Base-by-base conservation (phyloP, 805 yeast genomes). In the Wickerhamiella vanderwaltii region DNA sequence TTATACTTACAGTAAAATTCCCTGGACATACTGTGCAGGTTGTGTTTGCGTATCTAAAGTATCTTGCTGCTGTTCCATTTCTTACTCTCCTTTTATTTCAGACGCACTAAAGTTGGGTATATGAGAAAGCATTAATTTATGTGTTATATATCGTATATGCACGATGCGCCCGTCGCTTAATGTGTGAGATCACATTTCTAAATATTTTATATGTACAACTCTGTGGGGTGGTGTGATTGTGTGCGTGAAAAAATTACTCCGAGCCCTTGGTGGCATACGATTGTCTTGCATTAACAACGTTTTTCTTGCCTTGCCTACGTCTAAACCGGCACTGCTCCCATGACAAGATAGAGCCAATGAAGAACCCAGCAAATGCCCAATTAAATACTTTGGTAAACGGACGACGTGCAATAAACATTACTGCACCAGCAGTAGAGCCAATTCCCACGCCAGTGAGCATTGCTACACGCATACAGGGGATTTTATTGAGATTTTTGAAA, bases 291-390 rank as follows among this genome's bases (percentile, higher is more conserved):
- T 71, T 60, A 44, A 73, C 76, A 36, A 87, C 79, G 44, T 77
- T 75, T 46, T 72, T 71, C 56, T 75, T 69, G 42, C 81, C 75
- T 48, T 73, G 71, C 53, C 78, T 68, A 57, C 94, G 68, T 35
- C 74, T 68, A 37, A 75, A 67, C 45, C 94, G 68, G 59, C 97
- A 87, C 60, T 85, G 94, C 57, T 87, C 95, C 95, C 95, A 87
- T 1, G 94, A 83, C 20, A 82, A 76, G 0, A 82, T 68, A 34
- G 83, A 75, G 1, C 95, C 95, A 16, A 85, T 57, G 43, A 82
- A 60, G 48, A 85, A 73, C 3, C 91, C 94, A 29, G 81, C 80
- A 39, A 82, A 67, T 7, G 79, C 78, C 95, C 95, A 87, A 55
- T 87, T 83, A 12, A 73, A 66, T 1, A 93, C 77, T 46, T 70